Percentiles rank a stretch among this genome's conserved stretches.
These are phyloP conservation scores for Thalassiosira livingstoniorum DNA, from an alignment of 352 stramenopile genomes.

Conservation along the genomic window DNA sequence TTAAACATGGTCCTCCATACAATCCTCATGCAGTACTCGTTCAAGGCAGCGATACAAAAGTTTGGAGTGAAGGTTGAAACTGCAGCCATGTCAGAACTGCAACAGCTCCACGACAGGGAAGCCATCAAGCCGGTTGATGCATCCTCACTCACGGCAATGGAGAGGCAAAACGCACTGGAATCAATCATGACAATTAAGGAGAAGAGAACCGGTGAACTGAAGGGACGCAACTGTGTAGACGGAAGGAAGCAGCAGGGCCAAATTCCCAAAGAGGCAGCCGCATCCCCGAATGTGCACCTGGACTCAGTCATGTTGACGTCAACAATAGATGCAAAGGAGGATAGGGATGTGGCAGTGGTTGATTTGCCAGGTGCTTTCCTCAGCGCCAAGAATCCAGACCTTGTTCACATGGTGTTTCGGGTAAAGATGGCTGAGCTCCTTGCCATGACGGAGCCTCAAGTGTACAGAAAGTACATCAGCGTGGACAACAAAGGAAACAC, in stretches of 20 bases:
- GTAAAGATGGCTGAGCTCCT: not conserved
- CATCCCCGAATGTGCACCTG: not conserved
- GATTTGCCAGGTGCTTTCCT: not conserved
- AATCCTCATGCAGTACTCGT: not conserved
- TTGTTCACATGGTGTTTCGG: not conserved
- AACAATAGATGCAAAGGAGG: not conserved
- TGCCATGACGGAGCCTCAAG: not conserved
- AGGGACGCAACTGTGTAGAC: not conserved
- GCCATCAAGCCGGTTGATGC: not conserved
- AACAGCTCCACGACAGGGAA: not conserved
- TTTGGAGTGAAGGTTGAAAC: not conserved
- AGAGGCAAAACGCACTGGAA: not conserved
- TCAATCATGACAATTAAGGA: not conserved
- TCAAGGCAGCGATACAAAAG: not conserved
- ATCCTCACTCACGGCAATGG: not conserved
- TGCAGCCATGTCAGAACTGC: not conserved
- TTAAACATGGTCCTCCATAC: not conserved
- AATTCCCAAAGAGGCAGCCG: not conserved
- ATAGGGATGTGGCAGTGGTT: not conserved
- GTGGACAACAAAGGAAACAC: not conserved
- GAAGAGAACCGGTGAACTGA: not conserved
- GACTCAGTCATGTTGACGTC: not conserved
- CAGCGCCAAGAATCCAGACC: not conserved
- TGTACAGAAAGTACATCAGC: constrained; percentile 11
- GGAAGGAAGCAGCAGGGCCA: not conserved